These are phyloP conservation scores for Ceratobasidium sp. DNA, from an alignment of 1,284 basidiomycete genomes.

Conservation along the genomic window DNA sequence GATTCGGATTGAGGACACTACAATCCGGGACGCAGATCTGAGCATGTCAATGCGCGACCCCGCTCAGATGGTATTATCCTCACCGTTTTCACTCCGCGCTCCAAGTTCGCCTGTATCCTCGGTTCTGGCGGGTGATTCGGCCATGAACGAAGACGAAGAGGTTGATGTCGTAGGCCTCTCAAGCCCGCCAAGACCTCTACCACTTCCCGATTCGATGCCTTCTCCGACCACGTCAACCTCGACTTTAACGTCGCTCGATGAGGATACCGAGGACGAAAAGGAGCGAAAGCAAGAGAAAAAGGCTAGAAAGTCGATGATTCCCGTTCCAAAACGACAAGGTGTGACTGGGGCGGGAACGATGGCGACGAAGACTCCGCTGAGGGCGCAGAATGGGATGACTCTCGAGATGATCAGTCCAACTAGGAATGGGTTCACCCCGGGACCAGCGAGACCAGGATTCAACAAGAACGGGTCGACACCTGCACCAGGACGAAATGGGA, in stretches of 20 bases:
- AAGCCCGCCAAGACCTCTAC: slow-evolving; percentile 17
- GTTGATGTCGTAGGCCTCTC: not conserved
- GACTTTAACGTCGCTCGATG: slow-evolving; percentile 2
- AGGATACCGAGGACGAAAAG: not conserved
- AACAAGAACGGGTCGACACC: not conserved
- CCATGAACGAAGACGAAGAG: slow-evolving; percentile 10
- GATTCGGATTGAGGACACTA: not conserved
- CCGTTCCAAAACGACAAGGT: slow-evolving; percentile 25
- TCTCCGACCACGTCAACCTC: slow-evolving; percentile 18
- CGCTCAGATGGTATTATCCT: not conserved
- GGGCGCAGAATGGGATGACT: slow-evolving; percentile 19
- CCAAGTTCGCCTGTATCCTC: slow-evolving; percentile 39
- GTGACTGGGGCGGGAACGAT: not conserved
- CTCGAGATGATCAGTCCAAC: not conserved
- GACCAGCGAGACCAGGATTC: not conserved
- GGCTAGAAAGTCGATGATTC: slow-evolving; percentile 32
- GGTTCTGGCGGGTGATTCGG: slow-evolving; percentile 6
- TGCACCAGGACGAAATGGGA: slow-evolving; percentile 9
- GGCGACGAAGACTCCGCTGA: not conserved
- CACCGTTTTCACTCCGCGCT: slow-evolving; percentile 27
- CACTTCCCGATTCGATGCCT: not conserved
- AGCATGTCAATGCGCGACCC: slow-evolving; percentile 35
- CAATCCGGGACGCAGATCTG: not conserved
- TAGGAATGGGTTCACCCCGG: slow-evolving; percentile 22
- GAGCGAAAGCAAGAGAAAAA: not conserved